Base-by-base conservation (phyloP, 257 asterid species). In the Plantago elongata region DNA sequence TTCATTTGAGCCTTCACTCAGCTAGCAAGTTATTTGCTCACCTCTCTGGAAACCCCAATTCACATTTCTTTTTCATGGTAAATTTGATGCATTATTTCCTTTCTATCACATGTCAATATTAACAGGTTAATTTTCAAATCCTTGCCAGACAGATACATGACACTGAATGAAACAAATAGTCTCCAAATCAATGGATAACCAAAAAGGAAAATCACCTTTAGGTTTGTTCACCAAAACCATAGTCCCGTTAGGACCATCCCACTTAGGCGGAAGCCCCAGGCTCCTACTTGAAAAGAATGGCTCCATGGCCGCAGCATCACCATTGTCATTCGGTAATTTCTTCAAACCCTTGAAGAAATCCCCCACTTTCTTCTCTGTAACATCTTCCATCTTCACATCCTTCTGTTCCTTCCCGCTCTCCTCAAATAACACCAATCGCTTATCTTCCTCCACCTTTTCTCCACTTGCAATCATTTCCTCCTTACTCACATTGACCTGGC, bases 291-390 rank as follows among this genome's bases (percentile, higher is more conserved):
- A 84, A 54, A 89, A 72, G 70, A 92, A 86, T 3, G 99, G 94
- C 75, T 77, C 93, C 3, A 45, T 67, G 27, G 17, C 69, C 11
- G 54, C 72, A 38, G 27, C 74, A 27, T 64, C 83, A 17, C 64
- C 65, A 56, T 67, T 72, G 52, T 78, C 78, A 70, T 71, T 76
- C 71, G 97, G 96, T 67, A 77, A 79, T 82, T 89, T 92, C 84
- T 79, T 92, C 97, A 92, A 86, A 79, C 95, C 74, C 88, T 85
- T 92, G 74, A 92, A 92, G 81, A 92, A 89, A 57, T 92, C 96
- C 80, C 75, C 97, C 63, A 92, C 97, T 70, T 83, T 86, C 86
- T 83, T 92, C 95, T 86, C 96, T 12, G 89, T 76, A 14, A 87
- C 77, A 63, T 81, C 79, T 30, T 73, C 95, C 59, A 72, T 74